Conservation (phyloP, 1,139 yeast species). For the Taphrina pruni region DNA sequence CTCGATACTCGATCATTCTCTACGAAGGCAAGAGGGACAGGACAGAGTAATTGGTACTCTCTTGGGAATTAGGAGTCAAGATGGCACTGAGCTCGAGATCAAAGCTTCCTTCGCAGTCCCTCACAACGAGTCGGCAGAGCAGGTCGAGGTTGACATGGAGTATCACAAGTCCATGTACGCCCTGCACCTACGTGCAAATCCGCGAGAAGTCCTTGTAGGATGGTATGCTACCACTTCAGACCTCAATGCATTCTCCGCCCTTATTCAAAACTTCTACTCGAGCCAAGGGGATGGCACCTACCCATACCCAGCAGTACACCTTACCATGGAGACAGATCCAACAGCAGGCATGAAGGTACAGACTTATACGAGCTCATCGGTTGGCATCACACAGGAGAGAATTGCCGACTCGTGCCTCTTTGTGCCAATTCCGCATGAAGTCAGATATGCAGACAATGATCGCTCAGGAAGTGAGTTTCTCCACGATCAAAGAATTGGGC, state of each 20-base stretch:
- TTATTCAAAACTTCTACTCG: constrained; percentile 82
- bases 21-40: constrained; percentile 57
- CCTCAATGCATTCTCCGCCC: constrained; percentile 76
- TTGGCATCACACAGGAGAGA: constrained; percentile 60
- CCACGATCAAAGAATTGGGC: not conserved
- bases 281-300: constrained; percentile 49
- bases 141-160: constrained; percentile 69
- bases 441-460: constrained; percentile 68
- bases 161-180: constrained; percentile 74
- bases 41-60: constrained; percentile 81
- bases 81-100: constrained; percentile 77
- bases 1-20: constrained; percentile 67
- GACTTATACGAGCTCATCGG: constrained; percentile 77
- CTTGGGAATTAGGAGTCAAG: constrained; percentile 81
- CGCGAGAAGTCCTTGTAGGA: constrained; percentile 79
- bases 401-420: constrained; percentile 71
- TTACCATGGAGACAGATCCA: constrained; percentile 61
- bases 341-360: constrained; percentile 59
- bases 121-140: constrained; percentile 77
- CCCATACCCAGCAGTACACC: constrained; percentile 80
- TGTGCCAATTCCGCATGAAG: constrained; percentile 73
- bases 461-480: constrained; percentile 58
- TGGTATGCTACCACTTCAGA: constrained; percentile 80
- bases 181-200: constrained; percentile 77
- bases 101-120: constrained; percentile 84